Conservation (phyloP, 495 filamentous ascomycete species). For the Tetracladium setigerum region DNA sequence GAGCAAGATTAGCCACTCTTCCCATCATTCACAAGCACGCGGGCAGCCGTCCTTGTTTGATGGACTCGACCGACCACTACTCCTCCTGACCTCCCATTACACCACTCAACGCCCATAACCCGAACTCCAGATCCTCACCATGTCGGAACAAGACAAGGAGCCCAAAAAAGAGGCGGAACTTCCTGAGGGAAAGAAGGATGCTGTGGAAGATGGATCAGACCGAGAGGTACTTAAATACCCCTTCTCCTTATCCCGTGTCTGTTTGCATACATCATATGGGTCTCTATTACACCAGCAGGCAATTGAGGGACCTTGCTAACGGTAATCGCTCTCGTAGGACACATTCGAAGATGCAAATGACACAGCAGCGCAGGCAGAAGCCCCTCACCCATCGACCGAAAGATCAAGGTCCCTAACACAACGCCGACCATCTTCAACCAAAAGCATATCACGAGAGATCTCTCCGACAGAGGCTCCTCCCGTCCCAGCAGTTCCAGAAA, state of each 20-base stretch:
- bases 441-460: slow-evolving; percentile 35
- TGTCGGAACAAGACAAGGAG: too few relatives aligned
- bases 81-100: slow-evolving; percentile 4
- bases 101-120: too few relatives aligned
- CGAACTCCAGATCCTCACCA: too few relatives aligned
- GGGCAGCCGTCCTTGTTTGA: slow-evolving; percentile 10
- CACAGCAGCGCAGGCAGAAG: slow-evolving; percentile 28
- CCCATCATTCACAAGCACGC: too few relatives aligned
- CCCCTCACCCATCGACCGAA: slow-evolving; percentile 33
- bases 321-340: slow-evolving; percentile 40
- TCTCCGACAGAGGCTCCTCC: slow-evolving; percentile 20
- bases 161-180: not conserved
- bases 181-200: slow-evolving; percentile 3
- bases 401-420: slow-evolving; percentile 27
- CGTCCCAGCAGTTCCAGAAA: slow-evolving; percentile 21
- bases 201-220: slow-evolving; percentile 11
- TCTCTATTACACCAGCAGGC: not conserved
- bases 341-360: slow-evolving; percentile 73
- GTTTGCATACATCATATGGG: slow-evolving; percentile 10
- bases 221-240: slow-evolving; percentile 16
- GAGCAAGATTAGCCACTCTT: too few relatives aligned
- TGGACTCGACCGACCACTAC: slow-evolving; percentile 4
- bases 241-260: not conserved
- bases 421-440: slow-evolving; percentile 24
- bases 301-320: slow-evolving; percentile 5